phyloP scores from a whole-genome alignment of 106 monocot species.

The Apostasia ramifera region DNA sequence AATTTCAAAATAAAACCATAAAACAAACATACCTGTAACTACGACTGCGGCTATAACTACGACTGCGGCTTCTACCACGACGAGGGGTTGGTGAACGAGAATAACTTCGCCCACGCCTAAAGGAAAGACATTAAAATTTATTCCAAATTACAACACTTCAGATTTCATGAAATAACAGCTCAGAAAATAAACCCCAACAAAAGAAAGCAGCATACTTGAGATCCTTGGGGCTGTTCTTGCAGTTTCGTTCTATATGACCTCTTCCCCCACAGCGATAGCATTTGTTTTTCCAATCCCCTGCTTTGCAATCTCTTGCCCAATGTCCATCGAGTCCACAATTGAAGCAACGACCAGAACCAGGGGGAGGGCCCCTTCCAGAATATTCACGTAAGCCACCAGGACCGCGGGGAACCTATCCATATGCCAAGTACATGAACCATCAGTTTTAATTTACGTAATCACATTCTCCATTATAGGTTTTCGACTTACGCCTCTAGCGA shows the following conservation, averaged over 20 bases:
- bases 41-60: slow-evolving; percentile 72
- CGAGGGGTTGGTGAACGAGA: slow-evolving; percentile 73
- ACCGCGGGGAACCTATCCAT: slow-evolving; percentile 68
- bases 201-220: slow-evolving; percentile 26
- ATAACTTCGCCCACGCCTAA: slow-evolving; percentile 55
- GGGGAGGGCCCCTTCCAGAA: slow-evolving; percentile 89
- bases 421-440: background rate
- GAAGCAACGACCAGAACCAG: slow-evolving; percentile 96
- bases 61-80: slow-evolving; percentile 50
- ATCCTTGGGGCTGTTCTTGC: slow-evolving; percentile 90
- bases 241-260: slow-evolving; percentile 94
- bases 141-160: background rate
- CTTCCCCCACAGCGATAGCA: slow-evolving; percentile 99
- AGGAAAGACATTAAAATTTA: slow-evolving; percentile 1
- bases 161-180: background rate
- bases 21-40: slow-evolving; percentile 54
- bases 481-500: slow-evolving; percentile 72
- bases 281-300: slow-evolving; percentile 99
- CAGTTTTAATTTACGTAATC: background rate
- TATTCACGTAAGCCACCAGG: slow-evolving; percentile 76
- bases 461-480: background rate
- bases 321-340: slow-evolving; percentile 99
- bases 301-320: slow-evolving; percentile 98
- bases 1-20: background rate
- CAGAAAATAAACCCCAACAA: background rate